Percentiles rank a stretch among this genome's conserved stretches.
phyloP scores from a whole-genome alignment of 1,284 basidiomycete genomes.

The Cryptococcus sp. region DNA sequence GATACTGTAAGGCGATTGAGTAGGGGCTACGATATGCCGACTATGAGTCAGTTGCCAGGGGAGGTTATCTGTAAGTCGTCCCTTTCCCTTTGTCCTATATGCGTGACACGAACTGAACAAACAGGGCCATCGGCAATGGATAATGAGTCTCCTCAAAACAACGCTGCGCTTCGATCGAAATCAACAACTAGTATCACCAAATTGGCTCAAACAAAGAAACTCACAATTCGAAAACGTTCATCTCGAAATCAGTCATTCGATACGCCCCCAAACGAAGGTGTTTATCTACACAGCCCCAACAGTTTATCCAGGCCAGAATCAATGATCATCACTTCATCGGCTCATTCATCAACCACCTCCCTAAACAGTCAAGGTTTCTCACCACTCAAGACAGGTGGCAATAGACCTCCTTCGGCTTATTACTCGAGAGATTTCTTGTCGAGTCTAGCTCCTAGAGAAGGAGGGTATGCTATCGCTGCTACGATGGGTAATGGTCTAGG shows the following conservation, averaged over 20 bases:
- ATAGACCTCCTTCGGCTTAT: conserved; percentile 27
- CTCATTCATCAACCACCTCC: conserved; percentile 39
- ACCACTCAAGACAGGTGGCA: conserved; percentile 32
- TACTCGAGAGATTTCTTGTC: conserved; percentile 41
- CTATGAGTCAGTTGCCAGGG: conserved; percentile 21
- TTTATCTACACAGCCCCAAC: conserved; percentile 3
- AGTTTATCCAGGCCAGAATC: conserved; percentile 8
- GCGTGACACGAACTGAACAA: conserved; percentile 6
- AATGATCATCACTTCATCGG: conserved; percentile 18
- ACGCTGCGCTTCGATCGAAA: conserved; percentile 19
- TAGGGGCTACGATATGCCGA: conserved; percentile 21
- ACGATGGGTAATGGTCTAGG: conserved; percentile 29
- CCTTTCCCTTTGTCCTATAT: not conserved
- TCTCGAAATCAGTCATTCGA: conserved; percentile 9
- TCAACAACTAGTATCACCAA: conserved; percentile 32
- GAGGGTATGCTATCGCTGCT: conserved; percentile 47
- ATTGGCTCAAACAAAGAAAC: conserved; percentile 11
- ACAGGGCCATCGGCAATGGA: conserved; percentile 39
- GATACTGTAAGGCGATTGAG: conserved; percentile 42
- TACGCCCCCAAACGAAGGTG: conserved; percentile 8
- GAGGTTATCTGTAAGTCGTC: conserved; percentile 37
- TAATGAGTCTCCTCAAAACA: conserved; percentile 9
- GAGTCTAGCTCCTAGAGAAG: conserved; percentile 43
- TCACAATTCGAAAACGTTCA: conserved; percentile 9
- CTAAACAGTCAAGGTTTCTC: conserved; percentile 30